Base-by-base conservation (phyloP, 169 alveolate species). In the Perkinsus olseni region DNA sequence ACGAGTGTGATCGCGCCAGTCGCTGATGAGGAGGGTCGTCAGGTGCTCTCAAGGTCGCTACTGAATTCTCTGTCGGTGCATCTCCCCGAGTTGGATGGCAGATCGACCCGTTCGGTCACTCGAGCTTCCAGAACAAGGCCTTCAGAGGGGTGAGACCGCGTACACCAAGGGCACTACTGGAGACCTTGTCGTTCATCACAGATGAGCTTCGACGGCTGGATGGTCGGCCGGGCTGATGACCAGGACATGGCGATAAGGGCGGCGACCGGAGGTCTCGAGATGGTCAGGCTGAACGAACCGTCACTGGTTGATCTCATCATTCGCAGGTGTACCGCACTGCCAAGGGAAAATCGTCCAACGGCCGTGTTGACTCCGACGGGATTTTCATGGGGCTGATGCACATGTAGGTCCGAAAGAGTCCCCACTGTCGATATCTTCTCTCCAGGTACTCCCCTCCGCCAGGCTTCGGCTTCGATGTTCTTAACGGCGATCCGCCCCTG, bases 61-160 rank as follows among this genome's bases (percentile, higher is more conserved):
- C 95, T 4, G 98, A 98, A 28, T 96, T 94, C 39, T 91, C 93
- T 36, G 96, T 94, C 94, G 92, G 96, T 11, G 92, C 38, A 36
- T 98, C 97, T 40, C 95, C 93, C 36, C 93, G 95, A 91, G 95
- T 97, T 24, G 99, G 97, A 3, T 98, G 98, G 98, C 96, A 97
- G 93, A 92, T 98, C 38, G 99, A 98, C 92, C 98, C 98, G 34
- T 98, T 98, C 94, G 99, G 99, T 0, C 97, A 97, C 94, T 94
- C 97, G 48, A 91, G 94, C 0, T 50, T 95, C 8, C 96, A 95
- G 91, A 62, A 62, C 31, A 62, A 62, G 31, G 82, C 82, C 37
- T 62, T 62, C 31, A 13, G 82, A 3, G 82, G 31, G 82, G 82
- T 62, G n/a, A n/a, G n/a, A 62, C 28, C 82, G 37, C n/a, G 34